A percentile compares a stretch with the other conserved stretches of the same genome.
Conservation (phyloP, 208 protist genomes). For the Leishmania turanica region DNA sequence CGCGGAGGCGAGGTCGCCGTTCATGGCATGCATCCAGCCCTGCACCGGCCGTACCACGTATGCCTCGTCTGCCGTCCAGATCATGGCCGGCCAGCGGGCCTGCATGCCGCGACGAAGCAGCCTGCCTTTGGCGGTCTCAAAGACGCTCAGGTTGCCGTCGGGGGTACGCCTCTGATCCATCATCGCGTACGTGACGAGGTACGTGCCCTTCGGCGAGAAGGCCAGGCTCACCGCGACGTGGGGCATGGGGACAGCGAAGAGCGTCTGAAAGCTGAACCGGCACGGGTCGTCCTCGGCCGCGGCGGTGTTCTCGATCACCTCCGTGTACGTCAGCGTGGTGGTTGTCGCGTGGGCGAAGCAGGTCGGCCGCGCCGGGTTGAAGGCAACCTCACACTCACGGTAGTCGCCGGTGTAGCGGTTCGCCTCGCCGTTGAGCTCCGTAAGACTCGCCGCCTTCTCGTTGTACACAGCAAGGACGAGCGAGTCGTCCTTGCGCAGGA, state of each 20-base stretch:
- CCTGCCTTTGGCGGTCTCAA: slow-evolving; percentile 47
- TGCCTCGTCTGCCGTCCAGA: slow-evolving; percentile 66
- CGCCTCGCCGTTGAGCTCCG: slow-evolving; percentile 42
- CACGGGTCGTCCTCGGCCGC: slow-evolving; percentile 19
- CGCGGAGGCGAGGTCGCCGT: slow-evolving; percentile 38
- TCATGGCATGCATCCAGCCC: slow-evolving; percentile 74
- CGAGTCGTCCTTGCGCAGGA: slow-evolving; percentile 78
- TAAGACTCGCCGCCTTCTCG: slow-evolving; percentile 53
- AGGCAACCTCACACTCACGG: slow-evolving; percentile 77
- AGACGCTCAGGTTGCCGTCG: slow-evolving; percentile 80
- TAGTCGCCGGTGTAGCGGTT: slow-evolving; percentile 74
- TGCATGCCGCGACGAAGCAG: slow-evolving; percentile 74
- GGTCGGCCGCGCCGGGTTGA: slow-evolving; percentile 53
- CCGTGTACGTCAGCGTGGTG: slow-evolving; percentile 68
- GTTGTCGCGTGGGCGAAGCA: slow-evolving; percentile 83
- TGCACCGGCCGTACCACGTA: slow-evolving; percentile 74
- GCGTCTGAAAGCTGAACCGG: slow-evolving; percentile 33
- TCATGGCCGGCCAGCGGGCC: slow-evolving; percentile 80
- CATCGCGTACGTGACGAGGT: slow-evolving; percentile 78
- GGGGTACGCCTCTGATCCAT: slow-evolving; percentile 81
- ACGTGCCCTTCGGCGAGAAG: slow-evolving; percentile 73
- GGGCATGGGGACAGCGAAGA: slow-evolving; percentile 71
- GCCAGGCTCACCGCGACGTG: slow-evolving; percentile 61
- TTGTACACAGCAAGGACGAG: slow-evolving; percentile 70
- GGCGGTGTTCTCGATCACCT: slow-evolving; percentile 38